phyloP scores from a whole-genome alignment of 2,329 filamentous ascomycete genomes.

The Cercospora beticola region DNA sequence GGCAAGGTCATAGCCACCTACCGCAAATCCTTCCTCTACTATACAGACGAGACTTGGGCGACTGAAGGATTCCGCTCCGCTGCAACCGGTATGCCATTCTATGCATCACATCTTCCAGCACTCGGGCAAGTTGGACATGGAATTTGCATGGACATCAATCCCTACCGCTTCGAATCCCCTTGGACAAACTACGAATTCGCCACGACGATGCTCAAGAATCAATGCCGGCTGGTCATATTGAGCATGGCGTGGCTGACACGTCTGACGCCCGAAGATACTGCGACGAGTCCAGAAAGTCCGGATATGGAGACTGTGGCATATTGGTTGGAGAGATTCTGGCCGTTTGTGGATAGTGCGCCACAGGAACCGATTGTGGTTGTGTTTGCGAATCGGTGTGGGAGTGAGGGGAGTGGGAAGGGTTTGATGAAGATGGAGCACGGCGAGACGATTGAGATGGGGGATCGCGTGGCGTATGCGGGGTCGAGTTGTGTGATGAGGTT shows the following conservation, averaged over 20 bases:
- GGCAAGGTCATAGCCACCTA: constrained; percentile 60
- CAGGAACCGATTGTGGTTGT: constrained; percentile 65
- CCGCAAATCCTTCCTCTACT: constrained; percentile 65
- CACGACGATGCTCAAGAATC: constrained; percentile 56
- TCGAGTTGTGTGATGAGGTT: constrained; percentile 71
- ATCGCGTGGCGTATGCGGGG: constrained; percentile 64
- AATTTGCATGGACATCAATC: constrained; percentile 62
- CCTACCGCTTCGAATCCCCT: constrained; percentile 59
- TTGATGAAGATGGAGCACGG: constrained; percentile 34
- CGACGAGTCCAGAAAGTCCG: constrained; percentile 54
- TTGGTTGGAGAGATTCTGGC: constrained; percentile 71
- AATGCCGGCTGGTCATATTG: constrained; percentile 65
- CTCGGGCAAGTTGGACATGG: constrained; percentile 45
- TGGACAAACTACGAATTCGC: constrained; percentile 60
- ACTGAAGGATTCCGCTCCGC: constrained; percentile 28
- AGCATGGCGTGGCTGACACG: constrained; percentile 76
- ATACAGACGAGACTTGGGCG: constrained; percentile 66
- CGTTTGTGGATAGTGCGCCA: constrained; percentile 44
- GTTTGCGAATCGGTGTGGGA: constrained; percentile 68
- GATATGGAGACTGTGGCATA: constrained; percentile 74
- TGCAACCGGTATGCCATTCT: constrained; percentile 31
- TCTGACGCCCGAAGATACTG: constrained; percentile 50
- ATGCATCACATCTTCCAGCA: constrained; percentile 41
- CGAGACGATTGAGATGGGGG: constrained; percentile 33
- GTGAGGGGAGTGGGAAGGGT: constrained; percentile 47